Base-by-base conservation (phyloP, 306 rosid species). In the Biancaea sappan region DNA sequence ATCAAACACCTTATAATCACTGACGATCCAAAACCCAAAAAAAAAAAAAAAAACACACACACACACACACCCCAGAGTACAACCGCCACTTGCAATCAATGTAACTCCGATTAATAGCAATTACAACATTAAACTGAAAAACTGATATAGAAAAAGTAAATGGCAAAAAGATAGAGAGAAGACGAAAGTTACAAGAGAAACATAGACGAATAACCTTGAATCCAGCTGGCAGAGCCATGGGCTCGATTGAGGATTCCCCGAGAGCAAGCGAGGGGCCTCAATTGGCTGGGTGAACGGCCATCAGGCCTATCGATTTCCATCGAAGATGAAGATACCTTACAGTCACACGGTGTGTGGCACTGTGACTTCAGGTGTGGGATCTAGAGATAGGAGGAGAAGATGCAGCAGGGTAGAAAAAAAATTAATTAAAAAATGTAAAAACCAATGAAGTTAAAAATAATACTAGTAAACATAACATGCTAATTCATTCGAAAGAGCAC, bases 171-270 rank as follows among this genome's bases (percentile, higher is more conserved):
- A 29, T 18, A 19, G 25, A 35, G 11, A 24, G 4, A 59, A 31
- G 40, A 51, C 2, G 3, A 18, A 14, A 10, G 15, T 15, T 1
- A 8, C 8, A 24, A 22, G 64, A 59, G 24, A 15, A 25, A 29
- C 19, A 8, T 1, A 3, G 37, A 51, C 1, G 22, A 11, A 2
- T 1, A 69, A 84, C 96, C 97, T 82, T 94, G 98, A 69, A 87
- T 46, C 98, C 98, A 94, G 63, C 84, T 87, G 44, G 97, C 91
- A 7, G 98, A 94, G 79, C 97, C 98, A 77, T 94, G 96, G 46
- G 98, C 90, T 2, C 97, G 91, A 71, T 91, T 86, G 53, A 90
- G 95, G 25, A 90, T 64, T 64, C 85, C 83, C 37, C 85, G 87
- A 60, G 93, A 87, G 71, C 97, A 94, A 16, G 93, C 83, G 13